phyloP scores from a whole-genome alignment of 2,329 filamentous ascomycete species.

The Fusarium protoensiforme region DNA sequence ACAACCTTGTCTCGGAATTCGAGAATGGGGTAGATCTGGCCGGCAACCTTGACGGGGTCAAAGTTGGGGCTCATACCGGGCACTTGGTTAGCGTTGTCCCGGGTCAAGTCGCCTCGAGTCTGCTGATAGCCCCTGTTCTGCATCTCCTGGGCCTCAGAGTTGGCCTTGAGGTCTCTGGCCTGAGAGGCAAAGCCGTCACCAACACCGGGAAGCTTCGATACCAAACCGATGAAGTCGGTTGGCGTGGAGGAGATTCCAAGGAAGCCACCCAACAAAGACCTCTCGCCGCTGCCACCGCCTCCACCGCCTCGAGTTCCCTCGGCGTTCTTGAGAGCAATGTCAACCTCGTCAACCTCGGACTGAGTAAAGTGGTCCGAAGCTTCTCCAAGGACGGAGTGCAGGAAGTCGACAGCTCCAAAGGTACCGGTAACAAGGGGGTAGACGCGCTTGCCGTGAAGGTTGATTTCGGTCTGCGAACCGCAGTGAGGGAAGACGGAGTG shows the following conservation, averaged over 20 bases:
- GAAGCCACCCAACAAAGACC: conserved; percentile 53
- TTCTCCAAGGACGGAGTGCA: conserved; percentile 82
- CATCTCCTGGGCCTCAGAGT: conserved; percentile 72
- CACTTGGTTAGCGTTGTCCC: conserved; percentile 67
- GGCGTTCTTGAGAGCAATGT: conserved; percentile 78
- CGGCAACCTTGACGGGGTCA: conserved; percentile 80
- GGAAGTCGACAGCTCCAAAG: conserved; percentile 86
- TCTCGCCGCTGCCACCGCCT: conserved; percentile 48
- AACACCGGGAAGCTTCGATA: conserved; percentile 79
- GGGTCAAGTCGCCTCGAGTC: conserved; percentile 48
- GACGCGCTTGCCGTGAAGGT: conserved; percentile 70
- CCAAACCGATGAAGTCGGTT: conserved; percentile 75
- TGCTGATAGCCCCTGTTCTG: conserved; percentile 56
- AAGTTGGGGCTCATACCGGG: conserved; percentile 81
- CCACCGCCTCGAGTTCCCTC: conserved; percentile 56
- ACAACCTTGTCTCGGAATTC: conserved; percentile 95
- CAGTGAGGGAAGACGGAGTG: conserved; percentile 85
- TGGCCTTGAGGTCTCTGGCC: conserved; percentile 70
- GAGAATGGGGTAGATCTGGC: conserved; percentile 93
- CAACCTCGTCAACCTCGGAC: conserved; percentile 84
- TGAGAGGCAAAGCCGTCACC: conserved; percentile 74
- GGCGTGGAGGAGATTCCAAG: conserved; percentile 52
- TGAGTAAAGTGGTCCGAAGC: conserved; percentile 87
- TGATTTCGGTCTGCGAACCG: conserved; percentile 73
- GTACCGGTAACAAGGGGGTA: conserved; percentile 78